Evolutionary conservation across 2,329 filamentous ascomycete species (phyloP), one percentile per base, ranked within the genome.

Genomic region (Trichoderma arundinaceum): DNA sequence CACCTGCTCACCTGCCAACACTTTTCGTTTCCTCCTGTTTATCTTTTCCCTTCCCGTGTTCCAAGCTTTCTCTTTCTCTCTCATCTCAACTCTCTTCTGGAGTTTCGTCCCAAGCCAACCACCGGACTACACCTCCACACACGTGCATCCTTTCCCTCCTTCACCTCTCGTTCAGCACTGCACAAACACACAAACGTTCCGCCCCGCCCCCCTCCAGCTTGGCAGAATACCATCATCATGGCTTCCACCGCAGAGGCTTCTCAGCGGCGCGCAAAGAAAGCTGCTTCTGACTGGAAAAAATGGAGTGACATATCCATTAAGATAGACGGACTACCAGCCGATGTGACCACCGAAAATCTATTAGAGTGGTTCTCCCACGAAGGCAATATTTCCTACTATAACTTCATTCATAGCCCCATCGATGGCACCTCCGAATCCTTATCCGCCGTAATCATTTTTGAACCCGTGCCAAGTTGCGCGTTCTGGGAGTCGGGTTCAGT

Each of bases 311-410:
- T 80, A 6, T 72, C 64, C 4, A 63, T 82, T 15, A 66, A 68
- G 2, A 44, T 83, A 1, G 71, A 71, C 6, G 67, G 68, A 4
- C 66, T 86, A 4, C 78, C 80, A 0, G 10, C 39, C 0, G 70
- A 75, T 7, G 74, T 78, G 0, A 81, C 77, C 0, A 77, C 80
- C 0, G 75, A 72, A 32, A 76, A 82, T 15, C 72, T 92, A 1
- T 86, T 83, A 74, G 71, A 78, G 2, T 81, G 81, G 17, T 85
- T 92, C 67, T 74, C 77, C 1, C 67, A 70, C 0, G 78, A 86
- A 66, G 88, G 88, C 0, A 77, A 77, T 6, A 80, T 92, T 12
- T 75, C 75, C 3, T 83, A 8, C 77, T 41, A 84, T 91, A 41
- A 54, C 12, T 13, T 85, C 90, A 13, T 77, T 90, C 1, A 82